Percentiles rank a stretch among this genome's conserved stretches.
Conservation (phyloP, 2,329 filamentous ascomycete species). For the Chaetomium sp. region DNA sequence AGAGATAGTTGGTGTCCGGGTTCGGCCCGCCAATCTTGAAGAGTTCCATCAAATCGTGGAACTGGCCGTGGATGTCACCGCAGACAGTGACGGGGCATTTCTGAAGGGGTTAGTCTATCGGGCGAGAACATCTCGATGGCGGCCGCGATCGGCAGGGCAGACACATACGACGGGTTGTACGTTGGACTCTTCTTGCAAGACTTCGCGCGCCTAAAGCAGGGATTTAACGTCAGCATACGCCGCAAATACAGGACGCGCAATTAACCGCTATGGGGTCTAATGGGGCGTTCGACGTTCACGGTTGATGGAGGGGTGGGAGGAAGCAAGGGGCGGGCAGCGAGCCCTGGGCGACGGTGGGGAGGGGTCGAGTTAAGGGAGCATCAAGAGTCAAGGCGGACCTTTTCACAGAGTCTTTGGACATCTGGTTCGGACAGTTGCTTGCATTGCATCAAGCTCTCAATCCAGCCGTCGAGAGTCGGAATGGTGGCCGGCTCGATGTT, state of each 20-base stretch:
- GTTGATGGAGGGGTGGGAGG: background rate
- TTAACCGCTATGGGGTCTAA: background rate
- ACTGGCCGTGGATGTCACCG: constrained; percentile 98
- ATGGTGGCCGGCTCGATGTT: constrained; percentile 79
- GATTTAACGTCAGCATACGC: constrained; percentile 39
- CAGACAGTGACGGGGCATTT: constrained; percentile 99
- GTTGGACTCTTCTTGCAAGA: constrained; percentile 96
- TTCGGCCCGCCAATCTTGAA: constrained; percentile 99
- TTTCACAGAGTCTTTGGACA: constrained; percentile 95
- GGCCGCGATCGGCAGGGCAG: constrained; percentile 14
- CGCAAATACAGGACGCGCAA: constrained; percentile 35
- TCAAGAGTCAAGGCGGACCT: constrained; percentile 61
- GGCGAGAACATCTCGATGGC: background rate
- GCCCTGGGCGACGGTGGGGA: background rate
- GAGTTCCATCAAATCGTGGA: constrained; percentile 98
- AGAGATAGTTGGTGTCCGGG: constrained; percentile 98
- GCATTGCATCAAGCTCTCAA: constrained; percentile 96
- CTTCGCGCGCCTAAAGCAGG: constrained; percentile 76
- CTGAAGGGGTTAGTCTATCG: constrained; percentile 49
- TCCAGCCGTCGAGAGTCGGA: constrained; percentile 94
- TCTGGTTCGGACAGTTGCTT: constrained; percentile 95
- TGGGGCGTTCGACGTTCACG: background rate
- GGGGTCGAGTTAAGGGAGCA: background rate
- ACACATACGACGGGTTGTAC: constrained; percentile 94
- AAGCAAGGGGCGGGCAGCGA: background rate